Evolutionary conservation across 2,329 filamentous ascomycete species (phyloP), one percentile per base, ranked within the genome.

Genomic region (Colletotrichum liriopes): DNA sequence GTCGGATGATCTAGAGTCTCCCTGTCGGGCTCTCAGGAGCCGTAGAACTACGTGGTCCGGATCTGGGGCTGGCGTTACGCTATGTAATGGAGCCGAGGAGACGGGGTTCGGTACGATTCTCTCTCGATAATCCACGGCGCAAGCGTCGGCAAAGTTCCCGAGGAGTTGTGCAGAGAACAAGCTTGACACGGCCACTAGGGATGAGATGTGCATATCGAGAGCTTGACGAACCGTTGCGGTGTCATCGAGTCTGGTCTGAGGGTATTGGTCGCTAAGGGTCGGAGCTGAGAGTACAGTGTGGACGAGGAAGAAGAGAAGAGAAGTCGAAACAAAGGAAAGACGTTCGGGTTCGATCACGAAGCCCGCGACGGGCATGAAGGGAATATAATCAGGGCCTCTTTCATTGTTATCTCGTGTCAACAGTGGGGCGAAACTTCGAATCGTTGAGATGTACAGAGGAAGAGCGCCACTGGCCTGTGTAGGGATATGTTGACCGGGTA

Each of bases 151-250:
- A 20, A 37, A 5, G 4, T 35, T 18, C 3, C 20, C n/a, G 37
- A 58, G 5, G n/a, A 26, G 23, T 9, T 43, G 37, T 20, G n/a
- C 39, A 12, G 1, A 32, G 29, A 6, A 14, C 16, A 23, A 16
- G n/a, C 14, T 4, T 23, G 20, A 6, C 1, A 5, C 18, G 20
- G 14, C 8, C 29, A 32, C 39, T 47, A 23, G 2, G 26, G 39
- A 9, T 29, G 9, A 47, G 62, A 6, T 60, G 45, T 37, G 67
- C 67, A 70, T 70, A 45, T 56, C 65, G 60, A 43, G 52, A 41
- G 51, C 49, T 11, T 37, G 23, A 5, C 45, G 29, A 37, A 26
- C 43, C 26, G 26, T 37, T 35, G 47, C 61, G 35, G 67, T 43
- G 43, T 65, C 60, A 58, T 69, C 20, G 23, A 12, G 37, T 56